Percentiles rank a stretch among this genome's conserved stretches.
These are phyloP conservation scores for Pharus latifolius DNA, from an alignment of 176 grass and related monocot genomes.

Conservation along the genomic window DNA sequence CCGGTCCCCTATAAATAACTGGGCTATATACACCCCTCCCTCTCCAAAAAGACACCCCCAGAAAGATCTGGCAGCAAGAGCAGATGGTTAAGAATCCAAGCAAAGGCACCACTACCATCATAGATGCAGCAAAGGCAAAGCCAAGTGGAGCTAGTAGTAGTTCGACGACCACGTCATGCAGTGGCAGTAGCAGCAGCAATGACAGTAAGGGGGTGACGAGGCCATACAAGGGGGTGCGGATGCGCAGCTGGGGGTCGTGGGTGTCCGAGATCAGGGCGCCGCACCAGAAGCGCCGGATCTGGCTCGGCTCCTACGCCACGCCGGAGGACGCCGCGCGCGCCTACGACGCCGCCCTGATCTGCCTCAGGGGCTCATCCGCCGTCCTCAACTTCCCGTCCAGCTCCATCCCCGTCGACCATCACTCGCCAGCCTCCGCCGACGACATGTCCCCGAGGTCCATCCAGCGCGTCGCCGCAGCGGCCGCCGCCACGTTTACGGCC, in stretches of 20 bases:
- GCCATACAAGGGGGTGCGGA: conserved; percentile 81
- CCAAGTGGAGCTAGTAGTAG: not conserved
- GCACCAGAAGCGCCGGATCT: conserved; percentile 82
- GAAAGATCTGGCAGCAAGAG: not conserved
- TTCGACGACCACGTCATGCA: not conserved
- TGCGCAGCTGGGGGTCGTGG: conserved; percentile 97
- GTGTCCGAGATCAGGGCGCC: conserved; percentile 94
- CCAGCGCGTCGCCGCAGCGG: conserved; percentile 55
- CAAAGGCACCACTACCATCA: not conserved
- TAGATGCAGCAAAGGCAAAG: not conserved
- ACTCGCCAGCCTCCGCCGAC: not conserved
- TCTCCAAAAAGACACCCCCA: no score
- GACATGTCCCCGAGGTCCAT: conserved; percentile 77
- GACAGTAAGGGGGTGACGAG: not conserved
- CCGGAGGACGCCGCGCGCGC: conserved; percentile 80
- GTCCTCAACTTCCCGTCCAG: conserved; percentile 65
- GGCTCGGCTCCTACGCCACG: conserved; percentile 88
- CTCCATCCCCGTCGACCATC: not conserved
- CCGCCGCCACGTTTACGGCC: conserved; percentile 26
- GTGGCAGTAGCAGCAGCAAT: not conserved
- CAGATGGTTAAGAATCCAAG: conserved; percentile 34
- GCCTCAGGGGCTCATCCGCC: conserved; percentile 78
- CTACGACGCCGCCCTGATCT: conserved; percentile 85
- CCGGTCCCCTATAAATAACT: no score
- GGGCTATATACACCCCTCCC: no score